A percentile compares a stretch with the other conserved stretches of the same genome.
Conservation (phyloP, 2,329 filamentous ascomycete species). For the Colletotrichum acutatum region DNA sequence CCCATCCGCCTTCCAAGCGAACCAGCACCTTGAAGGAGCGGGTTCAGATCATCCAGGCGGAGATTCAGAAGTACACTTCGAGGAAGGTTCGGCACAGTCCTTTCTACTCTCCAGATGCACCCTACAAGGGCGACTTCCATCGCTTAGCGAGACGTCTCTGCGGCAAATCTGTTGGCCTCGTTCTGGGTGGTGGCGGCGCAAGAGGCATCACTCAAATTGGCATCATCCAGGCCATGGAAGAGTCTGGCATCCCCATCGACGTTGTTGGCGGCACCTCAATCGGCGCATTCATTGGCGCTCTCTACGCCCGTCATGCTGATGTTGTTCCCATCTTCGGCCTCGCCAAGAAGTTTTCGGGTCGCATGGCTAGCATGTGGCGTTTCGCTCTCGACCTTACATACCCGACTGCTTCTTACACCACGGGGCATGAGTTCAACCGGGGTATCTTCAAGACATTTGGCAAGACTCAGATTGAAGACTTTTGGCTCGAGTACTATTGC, state of each 20-base stretch:
- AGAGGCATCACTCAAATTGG: slow-evolving; percentile 93
- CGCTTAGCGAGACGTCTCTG: slow-evolving; percentile 89
- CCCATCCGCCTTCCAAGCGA: slow-evolving; percentile 78
- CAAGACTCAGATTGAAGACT: slow-evolving; percentile 97
- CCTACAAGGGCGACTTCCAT: slow-evolving; percentile 97
- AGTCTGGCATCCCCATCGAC: slow-evolving; percentile 95
- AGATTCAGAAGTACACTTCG: slow-evolving; percentile 98
- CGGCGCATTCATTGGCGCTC: slow-evolving; percentile 91
- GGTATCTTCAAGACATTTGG: slow-evolving; percentile 99
- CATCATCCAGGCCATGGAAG: slow-evolving; percentile 93
- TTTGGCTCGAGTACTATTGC: slow-evolving; percentile 99
- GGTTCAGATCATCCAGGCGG: slow-evolving; percentile 93
- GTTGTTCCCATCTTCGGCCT: slow-evolving; percentile 96
- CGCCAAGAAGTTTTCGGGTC: slow-evolving; percentile 95
- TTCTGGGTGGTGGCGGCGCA: slow-evolving; percentile 93
- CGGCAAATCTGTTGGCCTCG: slow-evolving; percentile 93
- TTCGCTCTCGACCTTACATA: slow-evolving; percentile 97
- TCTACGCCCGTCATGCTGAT: slow-evolving; percentile 96
- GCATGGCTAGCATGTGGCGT: slow-evolving; percentile 99
- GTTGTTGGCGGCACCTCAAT: slow-evolving; percentile 97
- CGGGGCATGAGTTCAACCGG: slow-evolving; percentile 97
- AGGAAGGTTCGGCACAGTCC: slow-evolving; percentile 89
- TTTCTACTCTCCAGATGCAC: slow-evolving; percentile 89
- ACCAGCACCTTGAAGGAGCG: slow-evolving; percentile 90
- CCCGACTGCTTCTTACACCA: slow-evolving; percentile 96